Base-by-base conservation (phyloP, 1,139 yeast genomes). In the Protomyces pachydermus region DNA sequence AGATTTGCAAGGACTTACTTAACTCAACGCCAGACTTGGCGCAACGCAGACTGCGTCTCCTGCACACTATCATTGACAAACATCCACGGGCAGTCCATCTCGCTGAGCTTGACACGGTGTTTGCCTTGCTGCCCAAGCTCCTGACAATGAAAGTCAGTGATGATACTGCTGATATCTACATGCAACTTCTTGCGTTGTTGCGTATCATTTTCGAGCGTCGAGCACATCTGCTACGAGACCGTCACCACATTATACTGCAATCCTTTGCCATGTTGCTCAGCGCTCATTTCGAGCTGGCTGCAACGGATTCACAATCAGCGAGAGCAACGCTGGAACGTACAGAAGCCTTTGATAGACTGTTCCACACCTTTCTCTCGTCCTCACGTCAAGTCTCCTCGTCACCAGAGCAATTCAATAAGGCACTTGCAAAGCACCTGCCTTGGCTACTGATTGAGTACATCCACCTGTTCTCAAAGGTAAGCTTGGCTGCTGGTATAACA, bases 361-460 rank as follows among this genome's bases (percentile, higher is more conserved):
- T 54, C 10, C 52, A 60, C 18, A 60, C 64, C 3, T 54, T 60
- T 25, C 18, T 60, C n/a, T 14, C 25, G 6, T 54, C 58, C 9
- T 54, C 54, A 9, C 37, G 58, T 9, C 42, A 53, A 16, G 34
- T 38, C 20, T 46, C 58, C 10, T 18, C 25, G 9, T 35, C 57
- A 20, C 64, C 58, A 16, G 58, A 60, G 38, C 46, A 37, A 20
- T 60, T 54, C 58, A 54, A 46, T 42, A 32, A 48, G 39, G 64
- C 64, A 5, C n/a, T 60, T 23, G 55, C 64, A 14, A 60, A 60
- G 50, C 64, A 60, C 32, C 48, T 54, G n/a, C 58, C 64, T 20
- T 60, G 64, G 64, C 23, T 60, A 37, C 39, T 60, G 28, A 54
- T 60, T 6, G 58, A 60, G 39, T 60, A 54, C 39, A 48, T 54